phyloP scores from a whole-genome alignment of 1,284 basidiomycete species.

The Tylopilus sp. region DNA sequence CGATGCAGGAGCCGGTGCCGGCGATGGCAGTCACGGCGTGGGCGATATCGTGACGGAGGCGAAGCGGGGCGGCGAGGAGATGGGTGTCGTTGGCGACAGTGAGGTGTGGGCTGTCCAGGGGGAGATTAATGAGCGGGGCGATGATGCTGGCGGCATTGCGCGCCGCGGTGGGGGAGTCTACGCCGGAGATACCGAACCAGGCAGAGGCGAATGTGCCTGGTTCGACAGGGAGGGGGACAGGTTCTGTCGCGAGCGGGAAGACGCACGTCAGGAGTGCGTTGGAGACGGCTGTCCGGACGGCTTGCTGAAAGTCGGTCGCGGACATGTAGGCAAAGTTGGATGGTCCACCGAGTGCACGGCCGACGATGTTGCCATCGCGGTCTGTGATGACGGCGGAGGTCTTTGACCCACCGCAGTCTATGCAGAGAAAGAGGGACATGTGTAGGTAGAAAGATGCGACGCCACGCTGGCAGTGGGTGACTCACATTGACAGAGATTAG shows the following conservation, averaged over 20 bases:
- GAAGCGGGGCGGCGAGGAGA: constrained; percentile 69
- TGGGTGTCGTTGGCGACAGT: constrained; percentile 69
- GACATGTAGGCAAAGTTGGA: constrained; percentile 68
- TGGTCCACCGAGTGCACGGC: constrained; percentile 60
- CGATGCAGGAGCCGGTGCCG: constrained; percentile 70
- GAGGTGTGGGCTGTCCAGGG: constrained; percentile 47
- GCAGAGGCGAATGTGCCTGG: constrained; percentile 52
- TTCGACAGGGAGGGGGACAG: constrained; percentile 41
- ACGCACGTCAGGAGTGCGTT: constrained; percentile 49
- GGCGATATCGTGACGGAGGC: constrained; percentile 51
- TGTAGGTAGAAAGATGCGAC: neutral
- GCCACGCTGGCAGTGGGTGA: neutral
- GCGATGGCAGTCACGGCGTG: constrained; percentile 63
- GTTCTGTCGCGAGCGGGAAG: constrained; percentile 32
- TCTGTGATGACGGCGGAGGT: constrained; percentile 67
- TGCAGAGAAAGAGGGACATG: constrained; percentile 68
- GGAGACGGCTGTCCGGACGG: constrained; percentile 48
- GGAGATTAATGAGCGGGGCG: constrained; percentile 52
- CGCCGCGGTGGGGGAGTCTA: constrained; percentile 63
- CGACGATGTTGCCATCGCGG: constrained; percentile 52
- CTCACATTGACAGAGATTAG: neutral
- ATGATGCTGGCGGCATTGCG: constrained; percentile 50
- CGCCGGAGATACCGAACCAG: constrained; percentile 76
- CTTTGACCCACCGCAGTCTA: constrained; percentile 82
- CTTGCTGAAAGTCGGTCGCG: constrained; percentile 43